Percentiles rank a stretch among this genome's conserved stretches.
phyloP scores from a whole-genome alignment of 768 basidiomycete species.

The Tubosaeta brunneosetosa region DNA sequence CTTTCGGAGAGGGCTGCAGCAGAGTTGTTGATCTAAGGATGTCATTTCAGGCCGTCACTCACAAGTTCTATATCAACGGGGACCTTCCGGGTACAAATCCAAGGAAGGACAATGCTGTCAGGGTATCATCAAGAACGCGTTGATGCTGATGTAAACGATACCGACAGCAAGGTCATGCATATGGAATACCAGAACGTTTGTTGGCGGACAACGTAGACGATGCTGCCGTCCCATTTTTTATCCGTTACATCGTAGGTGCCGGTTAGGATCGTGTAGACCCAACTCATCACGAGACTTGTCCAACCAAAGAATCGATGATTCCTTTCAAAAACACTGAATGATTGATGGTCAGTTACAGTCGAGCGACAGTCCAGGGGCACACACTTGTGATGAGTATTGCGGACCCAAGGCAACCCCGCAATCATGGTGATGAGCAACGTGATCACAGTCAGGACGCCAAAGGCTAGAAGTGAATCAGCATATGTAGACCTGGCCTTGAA shows the following conservation, averaged over 20 bases:
- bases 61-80: slow-evolving; percentile 72
- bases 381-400: slow-evolving; percentile 79
- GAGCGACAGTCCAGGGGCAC: slow-evolving; percentile 16
- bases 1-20: slow-evolving; percentile 68
- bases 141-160: slow-evolving; percentile 4
- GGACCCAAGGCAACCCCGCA: slow-evolving; percentile 74
- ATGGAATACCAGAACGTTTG: slow-evolving; percentile 78
- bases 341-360: not conserved
- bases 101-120: slow-evolving; percentile 62
- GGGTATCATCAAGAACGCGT: not conserved
- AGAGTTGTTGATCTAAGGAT: slow-evolving; percentile 1
- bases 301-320: slow-evolving; percentile 79
- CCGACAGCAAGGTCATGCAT: slow-evolving; percentile 71
- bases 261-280: slow-evolving; percentile 65
- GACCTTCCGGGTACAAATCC: slow-evolving; percentile 72
- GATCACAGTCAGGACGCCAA: slow-evolving; percentile 57
- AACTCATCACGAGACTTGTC: slow-evolving; percentile 52
- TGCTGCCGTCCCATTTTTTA: slow-evolving; percentile 53
- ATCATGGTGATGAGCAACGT: slow-evolving; percentile 54
- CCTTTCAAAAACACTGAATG: slow-evolving; percentile 65
- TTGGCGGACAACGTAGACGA: slow-evolving; percentile 51
- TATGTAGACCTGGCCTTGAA: slow-evolving; percentile 46
- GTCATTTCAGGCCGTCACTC: slow-evolving; percentile 22
- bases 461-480: slow-evolving; percentile 52
- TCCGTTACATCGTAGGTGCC: slow-evolving; percentile 57